Percentiles rank a stretch among this genome's conserved stretches.
These are phyloP conservation scores for Penicillium sp. DNA, from an alignment of 2,329 filamentous ascomycete genomes.

Conservation along the genomic window DNA sequence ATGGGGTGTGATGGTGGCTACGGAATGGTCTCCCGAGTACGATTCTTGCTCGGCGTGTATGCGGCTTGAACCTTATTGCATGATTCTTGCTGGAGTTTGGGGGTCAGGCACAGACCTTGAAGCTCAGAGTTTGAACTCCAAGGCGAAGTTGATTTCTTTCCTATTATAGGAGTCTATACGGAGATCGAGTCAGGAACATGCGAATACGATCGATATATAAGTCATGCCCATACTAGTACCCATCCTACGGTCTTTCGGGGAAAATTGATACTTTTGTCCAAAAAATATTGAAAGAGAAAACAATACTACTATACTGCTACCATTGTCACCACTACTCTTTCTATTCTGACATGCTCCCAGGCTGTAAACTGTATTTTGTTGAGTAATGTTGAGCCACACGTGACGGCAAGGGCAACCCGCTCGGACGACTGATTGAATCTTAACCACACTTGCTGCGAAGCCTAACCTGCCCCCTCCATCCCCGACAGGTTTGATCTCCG, in stretches of 20 bases:
- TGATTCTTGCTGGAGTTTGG: neutral
- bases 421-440: neutral
- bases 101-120: neutral
- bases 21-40: conserved; percentile 12
- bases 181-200: neutral
- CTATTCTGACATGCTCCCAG: too few species aligned
- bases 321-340: too few species aligned
- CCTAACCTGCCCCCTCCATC: neutral
- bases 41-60: neutral
- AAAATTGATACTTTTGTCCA: too few species aligned
- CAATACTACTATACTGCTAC: too few species aligned
- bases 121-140: neutral
- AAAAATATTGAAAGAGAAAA: too few species aligned
- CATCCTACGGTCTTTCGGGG: too few species aligned
- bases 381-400: neutral
- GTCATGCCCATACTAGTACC: too few species aligned
- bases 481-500: neutral
- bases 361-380: too few species aligned
- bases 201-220: too few species aligned
- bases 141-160: neutral
- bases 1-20: conserved; percentile 1
- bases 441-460: neutral
- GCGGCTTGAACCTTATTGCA: conserved; percentile 3
- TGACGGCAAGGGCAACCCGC: neutral
- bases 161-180: neutral